These are phyloP conservation scores for Lecanicillium sp. DNA, from an alignment of 2,329 filamentous ascomycete genomes.

Conservation along the genomic window DNA sequence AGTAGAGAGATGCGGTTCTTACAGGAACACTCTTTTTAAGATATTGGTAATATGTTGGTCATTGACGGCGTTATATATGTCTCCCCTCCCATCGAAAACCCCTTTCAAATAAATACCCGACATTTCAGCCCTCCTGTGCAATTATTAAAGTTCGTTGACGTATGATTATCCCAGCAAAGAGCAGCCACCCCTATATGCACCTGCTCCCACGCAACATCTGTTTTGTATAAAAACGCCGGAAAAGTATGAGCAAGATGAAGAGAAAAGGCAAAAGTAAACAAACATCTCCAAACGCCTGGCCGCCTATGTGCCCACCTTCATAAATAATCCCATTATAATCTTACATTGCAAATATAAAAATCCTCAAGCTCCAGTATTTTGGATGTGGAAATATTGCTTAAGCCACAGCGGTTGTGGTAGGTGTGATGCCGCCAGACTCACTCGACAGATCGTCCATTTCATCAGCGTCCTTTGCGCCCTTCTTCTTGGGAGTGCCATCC, in stretches of 20 bases:
- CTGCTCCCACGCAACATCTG: not conserved
- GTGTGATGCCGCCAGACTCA: constrained; percentile 6
- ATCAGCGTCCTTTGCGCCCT: constrained; percentile 17
- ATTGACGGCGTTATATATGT: too few relatives aligned
- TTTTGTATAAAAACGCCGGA: not conserved
- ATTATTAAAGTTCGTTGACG: too few relatives aligned
- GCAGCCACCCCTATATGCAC: too few relatives aligned
- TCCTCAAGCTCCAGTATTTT: not conserved
- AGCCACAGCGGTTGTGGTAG: constrained; percentile 4
- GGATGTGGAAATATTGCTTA: constrained; percentile 2
- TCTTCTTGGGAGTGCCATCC: constrained; percentile 25
- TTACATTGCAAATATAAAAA: too few relatives aligned
- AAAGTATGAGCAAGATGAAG: not conserved
- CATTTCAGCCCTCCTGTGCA: too few relatives aligned
- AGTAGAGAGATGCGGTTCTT: too few relatives aligned
- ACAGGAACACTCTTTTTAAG: too few relatives aligned
- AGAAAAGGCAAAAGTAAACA: not conserved
- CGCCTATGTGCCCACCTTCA: not conserved
- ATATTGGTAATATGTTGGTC: too few relatives aligned
- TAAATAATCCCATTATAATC: not conserved
- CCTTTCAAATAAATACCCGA: too few relatives aligned
- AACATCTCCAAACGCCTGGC: not conserved
- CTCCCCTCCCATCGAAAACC: too few relatives aligned
- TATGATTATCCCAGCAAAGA: too few relatives aligned
- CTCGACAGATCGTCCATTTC: not conserved